A percentile compares a stretch with the other conserved stretches of the same genome.
Conservation (phyloP, 2,329 filamentous ascomycete species). For the Pyrenophora tritici-repentis region DNA sequence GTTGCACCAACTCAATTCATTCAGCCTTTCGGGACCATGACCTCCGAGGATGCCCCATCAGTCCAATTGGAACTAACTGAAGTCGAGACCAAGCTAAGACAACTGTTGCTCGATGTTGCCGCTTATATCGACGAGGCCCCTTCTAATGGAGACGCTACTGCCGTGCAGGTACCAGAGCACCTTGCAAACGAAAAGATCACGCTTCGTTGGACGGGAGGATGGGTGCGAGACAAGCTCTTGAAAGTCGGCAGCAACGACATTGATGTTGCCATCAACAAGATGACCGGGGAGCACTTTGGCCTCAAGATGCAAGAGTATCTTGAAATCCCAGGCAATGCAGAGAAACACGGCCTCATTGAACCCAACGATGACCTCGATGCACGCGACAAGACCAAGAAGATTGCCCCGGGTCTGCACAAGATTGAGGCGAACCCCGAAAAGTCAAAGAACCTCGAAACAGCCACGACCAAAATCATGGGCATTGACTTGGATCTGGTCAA, state of each 20-base stretch:
- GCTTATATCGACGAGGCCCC: slow-evolving; percentile 62
- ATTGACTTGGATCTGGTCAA: slow-evolving; percentile 95
- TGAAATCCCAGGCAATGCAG: slow-evolving; percentile 61
- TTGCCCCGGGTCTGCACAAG: slow-evolving; percentile 77
- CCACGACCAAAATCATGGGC: slow-evolving; percentile 81
- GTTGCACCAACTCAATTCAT: slow-evolving; percentile 25
- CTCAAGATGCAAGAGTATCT: slow-evolving; percentile 71
- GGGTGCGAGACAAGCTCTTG: slow-evolving; percentile 84
- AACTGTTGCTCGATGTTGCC: slow-evolving; percentile 83
- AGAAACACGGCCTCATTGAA: slow-evolving; percentile 62
- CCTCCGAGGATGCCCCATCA: slow-evolving; percentile 18
- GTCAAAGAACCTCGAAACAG: slow-evolving; percentile 93
- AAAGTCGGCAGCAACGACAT: slow-evolving; percentile 77
- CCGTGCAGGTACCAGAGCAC: slow-evolving; percentile 50
- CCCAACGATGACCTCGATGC: slow-evolving; percentile 44
- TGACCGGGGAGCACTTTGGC: slow-evolving; percentile 82
- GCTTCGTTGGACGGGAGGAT: slow-evolving; percentile 81
- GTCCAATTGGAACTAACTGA: slow-evolving; percentile 64
- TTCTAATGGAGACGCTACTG: slow-evolving; percentile 32
- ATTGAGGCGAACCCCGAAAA: slow-evolving; percentile 93
- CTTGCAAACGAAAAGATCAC: slow-evolving; percentile 56
- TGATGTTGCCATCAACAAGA: slow-evolving; percentile 81
- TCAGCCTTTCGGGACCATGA: slow-evolving; percentile 38
- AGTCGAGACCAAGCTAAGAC: slow-evolving; percentile 72
- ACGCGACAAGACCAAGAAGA: slow-evolving; percentile 58